A percentile compares a stretch with the other conserved stretches of the same genome.
Conservation (phyloP, 495 filamentous ascomycete species). For the Schizothecium vesticola region DNA sequence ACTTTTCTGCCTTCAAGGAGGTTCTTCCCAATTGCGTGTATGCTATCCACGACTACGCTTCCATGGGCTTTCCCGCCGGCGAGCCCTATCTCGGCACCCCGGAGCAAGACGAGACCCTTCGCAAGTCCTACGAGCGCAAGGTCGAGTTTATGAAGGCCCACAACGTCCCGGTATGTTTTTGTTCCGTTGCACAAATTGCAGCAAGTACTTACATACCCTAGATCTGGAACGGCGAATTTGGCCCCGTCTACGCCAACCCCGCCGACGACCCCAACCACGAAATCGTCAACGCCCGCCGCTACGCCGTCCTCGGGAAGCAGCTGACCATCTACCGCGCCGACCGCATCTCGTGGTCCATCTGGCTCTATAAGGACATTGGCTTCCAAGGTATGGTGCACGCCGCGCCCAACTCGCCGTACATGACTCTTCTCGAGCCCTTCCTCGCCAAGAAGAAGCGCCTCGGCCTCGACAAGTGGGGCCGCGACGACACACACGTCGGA, state of each 20-base stretch:
- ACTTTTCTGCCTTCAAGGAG: conserved; percentile 35
- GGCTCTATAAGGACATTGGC: conserved; percentile 63
- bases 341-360: conserved; percentile 56
- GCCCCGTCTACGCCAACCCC: conserved; percentile 53
- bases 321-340: conserved; percentile 53
- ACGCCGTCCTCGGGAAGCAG: conserved; percentile 51
- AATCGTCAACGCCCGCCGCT: conserved; percentile 47
- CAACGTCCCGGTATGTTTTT: conserved; percentile 38
- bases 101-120: conserved; percentile 47
- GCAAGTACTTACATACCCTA: neutral
- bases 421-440: conserved; percentile 46
- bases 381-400: conserved; percentile 58
- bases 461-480: conserved; percentile 53
- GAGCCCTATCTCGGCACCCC: conserved; percentile 46
- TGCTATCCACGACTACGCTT: conserved; percentile 57
- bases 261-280: conserved; percentile 31
- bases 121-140: conserved; percentile 49
- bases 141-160: conserved; percentile 52
- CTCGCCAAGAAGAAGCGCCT: conserved; percentile 50
- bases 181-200: neutral
- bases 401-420: conserved; percentile 44
- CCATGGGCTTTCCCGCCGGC: conserved; percentile 53
- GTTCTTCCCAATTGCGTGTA: conserved; percentile 51
- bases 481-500: conserved; percentile 27
- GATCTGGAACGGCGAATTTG: conserved; percentile 64